Percentiles rank a stretch among this genome's conserved stretches.
Evolutionary conservation across 176 grass and related monocot genomes (phyloP).

Genomic region (Bolboschoenus planiculmis): DNA sequence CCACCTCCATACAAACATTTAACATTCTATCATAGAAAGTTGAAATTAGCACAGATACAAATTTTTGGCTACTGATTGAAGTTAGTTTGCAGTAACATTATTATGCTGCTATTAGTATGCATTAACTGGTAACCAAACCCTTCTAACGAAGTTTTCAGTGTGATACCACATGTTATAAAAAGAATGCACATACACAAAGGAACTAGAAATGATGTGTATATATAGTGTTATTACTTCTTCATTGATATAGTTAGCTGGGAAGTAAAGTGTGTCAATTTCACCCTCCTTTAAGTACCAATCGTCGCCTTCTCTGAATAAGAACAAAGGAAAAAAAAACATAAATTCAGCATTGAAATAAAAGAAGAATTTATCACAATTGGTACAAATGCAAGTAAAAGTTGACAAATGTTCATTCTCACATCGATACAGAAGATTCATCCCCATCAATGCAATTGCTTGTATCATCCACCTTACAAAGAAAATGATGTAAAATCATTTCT

Average conservation of each 20-base stretch:
- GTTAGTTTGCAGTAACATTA: neutral
- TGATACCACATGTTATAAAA: slow-evolving; percentile 8
- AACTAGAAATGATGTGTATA: slow-evolving; percentile 21
- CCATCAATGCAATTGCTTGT: slow-evolving; percentile 35
- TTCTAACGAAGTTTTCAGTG: neutral
- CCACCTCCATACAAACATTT: slow-evolving; percentile 73
- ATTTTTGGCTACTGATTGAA: slow-evolving; percentile 18
- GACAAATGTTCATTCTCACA: slow-evolving; percentile 32
- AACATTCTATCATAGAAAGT: slow-evolving; percentile 49
- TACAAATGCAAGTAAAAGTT: slow-evolving; percentile 6
- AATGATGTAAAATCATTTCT: slow-evolving; percentile 24
- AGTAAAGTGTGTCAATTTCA: slow-evolving; percentile 64
- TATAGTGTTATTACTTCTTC: slow-evolving; percentile 76
- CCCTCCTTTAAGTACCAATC: slow-evolving; percentile 62
- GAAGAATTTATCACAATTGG: neutral
- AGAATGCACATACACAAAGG: slow-evolving; percentile 12
- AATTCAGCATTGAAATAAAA: slow-evolving; percentile 17
- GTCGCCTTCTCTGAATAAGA: slow-evolving; percentile 52
- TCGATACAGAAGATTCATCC: slow-evolving; percentile 60
- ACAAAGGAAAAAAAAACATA: slow-evolving; percentile 20
- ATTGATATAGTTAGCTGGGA: slow-evolving; percentile 87
- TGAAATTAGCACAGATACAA: slow-evolving; percentile 18
- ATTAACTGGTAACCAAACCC: neutral
- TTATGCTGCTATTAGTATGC: neutral
- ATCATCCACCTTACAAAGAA: slow-evolving; percentile 62